A percentile compares a stretch with the other conserved stretches of the same genome.
These are phyloP conservation scores for Colletotrichum tamarilloi DNA, from an alignment of 2,329 filamentous ascomycete species.

Conservation along the genomic window DNA sequence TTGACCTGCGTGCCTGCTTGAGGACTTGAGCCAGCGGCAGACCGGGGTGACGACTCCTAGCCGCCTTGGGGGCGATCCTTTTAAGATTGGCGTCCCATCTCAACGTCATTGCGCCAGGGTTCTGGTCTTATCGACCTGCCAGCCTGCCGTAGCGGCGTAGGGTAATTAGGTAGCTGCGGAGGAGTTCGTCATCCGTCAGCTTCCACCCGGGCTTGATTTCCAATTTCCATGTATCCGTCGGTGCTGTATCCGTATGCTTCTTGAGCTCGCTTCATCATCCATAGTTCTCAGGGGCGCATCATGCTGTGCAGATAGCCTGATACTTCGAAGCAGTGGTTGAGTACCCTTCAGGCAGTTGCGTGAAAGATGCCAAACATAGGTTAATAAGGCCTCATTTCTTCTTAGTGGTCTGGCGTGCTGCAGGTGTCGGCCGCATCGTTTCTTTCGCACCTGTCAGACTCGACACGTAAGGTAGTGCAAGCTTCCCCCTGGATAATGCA, in stretches of 20 bases:
- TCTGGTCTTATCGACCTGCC: conserved; percentile 1
- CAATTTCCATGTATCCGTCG: not conserved
- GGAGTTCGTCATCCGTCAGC: conserved; percentile 24
- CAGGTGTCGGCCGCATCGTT: conserved; percentile 13
- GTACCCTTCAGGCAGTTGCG: conserved; percentile 16
- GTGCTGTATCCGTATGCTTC: not conserved
- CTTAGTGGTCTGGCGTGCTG: conserved; percentile 9
- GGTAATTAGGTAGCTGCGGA: conserved; percentile 5
- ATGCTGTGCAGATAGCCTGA: conserved; percentile 7
- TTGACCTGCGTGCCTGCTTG: not conserved
- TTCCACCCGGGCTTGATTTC: not conserved
- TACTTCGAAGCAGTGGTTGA: conserved; percentile 14
- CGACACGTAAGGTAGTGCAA: conserved; percentile 29
- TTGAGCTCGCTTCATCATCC: not conserved
- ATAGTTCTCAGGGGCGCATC: not conserved
- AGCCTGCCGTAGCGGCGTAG: not conserved
- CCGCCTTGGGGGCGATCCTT: conserved; percentile 16
- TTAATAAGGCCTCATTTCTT: conserved; percentile 12
- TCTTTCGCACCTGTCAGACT: conserved; percentile 27
- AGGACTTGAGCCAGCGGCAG: conserved; percentile 1
- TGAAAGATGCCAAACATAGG: conserved; percentile 22
- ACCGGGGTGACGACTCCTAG: conserved; percentile 17
- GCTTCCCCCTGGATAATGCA: conserved; percentile 1
- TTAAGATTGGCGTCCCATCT: conserved; percentile 33
- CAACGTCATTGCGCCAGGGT: conserved; percentile 28